phyloP scores from a whole-genome alignment of 2,329 filamentous ascomycete species.

The Albophoma yamanashiensis region DNA sequence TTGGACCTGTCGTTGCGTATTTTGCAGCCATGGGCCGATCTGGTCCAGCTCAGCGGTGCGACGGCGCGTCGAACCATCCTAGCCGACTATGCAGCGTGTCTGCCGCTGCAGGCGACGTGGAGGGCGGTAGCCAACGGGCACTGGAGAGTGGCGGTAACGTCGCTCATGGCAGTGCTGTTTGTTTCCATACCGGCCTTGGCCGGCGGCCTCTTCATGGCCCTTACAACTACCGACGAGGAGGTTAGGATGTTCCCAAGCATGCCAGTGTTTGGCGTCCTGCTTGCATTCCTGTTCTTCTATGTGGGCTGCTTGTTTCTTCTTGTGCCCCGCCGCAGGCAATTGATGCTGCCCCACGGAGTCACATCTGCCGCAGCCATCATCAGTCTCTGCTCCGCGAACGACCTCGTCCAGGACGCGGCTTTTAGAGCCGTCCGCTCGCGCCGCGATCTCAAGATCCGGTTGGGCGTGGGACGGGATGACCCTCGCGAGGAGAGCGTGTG shows the following conservation, averaged over 20 bases:
- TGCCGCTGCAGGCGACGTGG: constrained; percentile 49
- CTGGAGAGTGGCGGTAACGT: constrained; percentile 53
- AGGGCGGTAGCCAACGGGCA: constrained; percentile 51
- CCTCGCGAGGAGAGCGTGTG: constrained; percentile 38
- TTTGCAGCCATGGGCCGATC: constrained; percentile 58
- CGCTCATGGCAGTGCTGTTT: constrained; percentile 47
- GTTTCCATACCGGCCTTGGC: constrained; percentile 55
- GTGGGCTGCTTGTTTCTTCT: constrained; percentile 51
- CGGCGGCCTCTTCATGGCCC: constrained; percentile 63
- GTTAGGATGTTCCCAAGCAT: constrained; percentile 64
- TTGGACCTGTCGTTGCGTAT: constrained; percentile 56
- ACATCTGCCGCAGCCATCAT: constrained; percentile 66
- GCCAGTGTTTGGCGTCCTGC: constrained; percentile 61
- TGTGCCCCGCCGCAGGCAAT: constrained; percentile 47
- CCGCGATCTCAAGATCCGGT: constrained; percentile 54
- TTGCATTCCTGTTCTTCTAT: constrained; percentile 63
- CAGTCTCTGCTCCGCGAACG: constrained; percentile 64
- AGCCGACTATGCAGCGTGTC: constrained; percentile 57
- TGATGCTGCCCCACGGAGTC: constrained; percentile 63
- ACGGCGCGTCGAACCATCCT: constrained; percentile 54
- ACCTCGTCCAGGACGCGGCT: constrained; percentile 59
- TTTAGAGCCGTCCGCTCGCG: constrained; percentile 61
- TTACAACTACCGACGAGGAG: constrained; percentile 40
- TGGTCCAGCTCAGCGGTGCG: constrained; percentile 46
- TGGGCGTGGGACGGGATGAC: constrained; percentile 44